Evolutionary conservation across 75 land plant species (phyloP).

Genomic region (Selaginella tamariscina): DNA sequence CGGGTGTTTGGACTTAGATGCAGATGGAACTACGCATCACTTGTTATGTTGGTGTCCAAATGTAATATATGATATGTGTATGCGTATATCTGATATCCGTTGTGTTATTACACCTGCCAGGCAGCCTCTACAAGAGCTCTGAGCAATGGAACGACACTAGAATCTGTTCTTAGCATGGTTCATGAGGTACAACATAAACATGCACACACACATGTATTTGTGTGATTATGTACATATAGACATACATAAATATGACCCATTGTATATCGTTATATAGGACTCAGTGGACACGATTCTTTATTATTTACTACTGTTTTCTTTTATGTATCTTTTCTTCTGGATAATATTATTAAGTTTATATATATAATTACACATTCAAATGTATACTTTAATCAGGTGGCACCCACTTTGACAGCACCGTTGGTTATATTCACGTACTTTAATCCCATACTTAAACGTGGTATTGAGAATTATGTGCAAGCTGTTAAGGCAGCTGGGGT

Average conservation of each 20-base stretch:
- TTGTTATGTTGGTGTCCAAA: too few relatives aligned
- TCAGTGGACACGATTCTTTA: too few relatives aligned
- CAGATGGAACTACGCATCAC: too few relatives aligned
- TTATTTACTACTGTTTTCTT: too few relatives aligned
- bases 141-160: slow-evolving; percentile 60
- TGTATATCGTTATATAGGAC: too few relatives aligned
- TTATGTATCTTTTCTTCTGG: not conserved
- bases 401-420: slow-evolving; percentile 64
- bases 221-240: too few relatives aligned
- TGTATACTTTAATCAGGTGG: slow-evolving; percentile 34
- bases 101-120: slow-evolving; percentile 39
- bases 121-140: slow-evolving; percentile 85
- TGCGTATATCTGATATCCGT: too few relatives aligned
- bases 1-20: too few relatives aligned
- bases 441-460: slow-evolving; percentile 88
- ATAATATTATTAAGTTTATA: too few relatives aligned
- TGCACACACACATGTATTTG: too few relatives aligned
- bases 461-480: slow-evolving; percentile 50
- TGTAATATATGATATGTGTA: too few relatives aligned
- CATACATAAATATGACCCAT: too few relatives aligned
- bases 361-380: not conserved
- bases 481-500: slow-evolving; percentile 51
- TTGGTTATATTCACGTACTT: slow-evolving; percentile 76
- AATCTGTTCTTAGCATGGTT: slow-evolving; percentile 58
- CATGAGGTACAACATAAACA: slow-evolving; percentile 57